These are phyloP conservation scores for Albifimbria verrucaria DNA, from an alignment of 2,329 filamentous ascomycete genomes.

Conservation along the genomic window DNA sequence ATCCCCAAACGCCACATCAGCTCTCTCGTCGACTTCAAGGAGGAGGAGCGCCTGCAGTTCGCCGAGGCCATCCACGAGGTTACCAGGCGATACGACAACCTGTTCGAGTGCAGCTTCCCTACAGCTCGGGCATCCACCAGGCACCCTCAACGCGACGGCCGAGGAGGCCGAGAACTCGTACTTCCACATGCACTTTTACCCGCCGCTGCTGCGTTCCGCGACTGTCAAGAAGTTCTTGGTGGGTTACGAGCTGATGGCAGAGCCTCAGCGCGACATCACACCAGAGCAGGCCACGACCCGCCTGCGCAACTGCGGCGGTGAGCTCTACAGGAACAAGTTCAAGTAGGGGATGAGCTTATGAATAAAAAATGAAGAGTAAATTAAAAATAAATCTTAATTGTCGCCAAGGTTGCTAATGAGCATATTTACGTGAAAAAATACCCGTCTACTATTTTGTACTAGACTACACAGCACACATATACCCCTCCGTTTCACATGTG, in stretches of 20 bases:
- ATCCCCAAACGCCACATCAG: slow-evolving; percentile 81
- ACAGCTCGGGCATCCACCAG: slow-evolving; percentile 95
- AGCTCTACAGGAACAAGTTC: slow-evolving; percentile 72
- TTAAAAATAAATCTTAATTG: neutral
- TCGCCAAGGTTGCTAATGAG: neutral
- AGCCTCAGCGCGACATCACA: slow-evolving; percentile 97
- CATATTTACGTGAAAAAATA: no score
- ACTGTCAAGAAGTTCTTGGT: slow-evolving; percentile 96
- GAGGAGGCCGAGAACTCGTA: slow-evolving; percentile 87
- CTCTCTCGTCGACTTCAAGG: slow-evolving; percentile 76
- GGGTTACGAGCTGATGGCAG: slow-evolving; percentile 93
- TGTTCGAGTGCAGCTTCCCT: slow-evolving; percentile 96
- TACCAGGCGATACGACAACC: slow-evolving; percentile 88
- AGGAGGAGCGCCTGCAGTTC: slow-evolving; percentile 67
- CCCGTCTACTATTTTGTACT: no score
- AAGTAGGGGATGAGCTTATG: slow-evolving; percentile 8
- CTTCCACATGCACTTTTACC: slow-evolving; percentile 97
- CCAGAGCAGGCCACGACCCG: slow-evolving; percentile 88
- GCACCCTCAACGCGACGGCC: slow-evolving; percentile 78
- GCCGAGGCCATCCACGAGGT: slow-evolving; percentile 86
- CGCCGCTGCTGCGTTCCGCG: slow-evolving; percentile 84
- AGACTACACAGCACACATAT: slow-evolving; percentile 7
- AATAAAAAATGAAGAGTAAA: neutral
- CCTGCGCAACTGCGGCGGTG: slow-evolving; percentile 72
- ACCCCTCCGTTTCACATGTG: neutral